Evolutionary conservation across 441 rosid species (phyloP), one percentile per base, ranked within the genome.

Genomic region (Aquilaria agallochum): DNA sequence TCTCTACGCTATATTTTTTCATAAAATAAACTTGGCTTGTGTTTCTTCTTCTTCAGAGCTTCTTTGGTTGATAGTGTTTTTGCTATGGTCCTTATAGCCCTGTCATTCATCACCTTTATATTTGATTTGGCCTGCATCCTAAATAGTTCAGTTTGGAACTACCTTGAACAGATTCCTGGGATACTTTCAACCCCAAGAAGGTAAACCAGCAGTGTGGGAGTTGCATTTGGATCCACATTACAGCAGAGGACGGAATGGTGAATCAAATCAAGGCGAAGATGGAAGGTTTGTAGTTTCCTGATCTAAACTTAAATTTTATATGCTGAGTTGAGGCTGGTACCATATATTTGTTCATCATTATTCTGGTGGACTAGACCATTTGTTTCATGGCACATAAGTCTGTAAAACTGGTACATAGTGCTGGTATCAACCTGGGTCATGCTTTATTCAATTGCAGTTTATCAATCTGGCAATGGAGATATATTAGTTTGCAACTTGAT

Each of bases 141-240:
- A 27, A 63, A 47, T 55, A 46, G 54, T 50, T 60, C 50, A 36
- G 74, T 50, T 4, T 31, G 48, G 13, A 66, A 46, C 50, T 2
- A 50, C 51, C 14, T 46, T 63, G 59, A 57, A 74, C 86, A 92
- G 99, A 77, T 95, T 95, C 77, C 81, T 95, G 72, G 99, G 99
- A 50, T 82, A 87, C 72, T 88, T 90, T 81, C 95, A 78, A 76
- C 98, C 96, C 57, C 95, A 82, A 59, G 80, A 77, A 46, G 94
- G 85, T 66, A 85, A 72, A 69, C 92, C 89, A 59, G 94, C 90
- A 5, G 72, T 92, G 58, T 92, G 99, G 99, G 98, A 95, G 78
- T 71, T 95, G 80, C 81, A 78, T 74, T 85, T 90, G 36, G 92
- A 87, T 74, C 90, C 82, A 75, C 87, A 83, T 64, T 80, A 75